phyloP scores from a whole-genome alignment of 768 basidiomycete genomes.

The Lactifluus rugatus region DNA sequence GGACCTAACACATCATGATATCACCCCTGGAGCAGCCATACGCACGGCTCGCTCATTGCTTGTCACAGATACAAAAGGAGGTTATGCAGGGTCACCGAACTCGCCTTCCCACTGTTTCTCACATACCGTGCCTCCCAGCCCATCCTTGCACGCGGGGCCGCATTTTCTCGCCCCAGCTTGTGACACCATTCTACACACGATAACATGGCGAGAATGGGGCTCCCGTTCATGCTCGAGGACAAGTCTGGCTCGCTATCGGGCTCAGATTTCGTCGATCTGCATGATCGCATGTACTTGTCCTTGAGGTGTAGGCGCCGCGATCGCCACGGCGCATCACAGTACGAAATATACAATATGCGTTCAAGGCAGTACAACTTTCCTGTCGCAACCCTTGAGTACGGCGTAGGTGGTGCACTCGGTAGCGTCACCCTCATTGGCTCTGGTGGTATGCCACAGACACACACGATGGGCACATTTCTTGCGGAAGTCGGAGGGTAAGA shows the following conservation, averaged over 20 bases:
- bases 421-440: background rate
- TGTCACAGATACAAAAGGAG: conserved; percentile 8
- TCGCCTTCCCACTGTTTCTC: background rate
- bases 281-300: conserved; percentile 46
- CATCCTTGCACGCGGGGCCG: background rate
- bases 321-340: conserved; percentile 32
- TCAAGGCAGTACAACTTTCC: conserved; percentile 27
- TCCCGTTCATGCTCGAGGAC: conserved; percentile 60
- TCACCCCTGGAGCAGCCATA: background rate
- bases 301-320: conserved; percentile 41
- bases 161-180: background rate
- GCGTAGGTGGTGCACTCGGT: conserved; percentile 20
- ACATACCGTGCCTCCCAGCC: too few relatives aligned
- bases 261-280: conserved; percentile 52
- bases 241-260: conserved; percentile 42
- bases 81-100: background rate
- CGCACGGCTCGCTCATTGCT: background rate
- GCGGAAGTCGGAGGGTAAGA: conserved; percentile 24
- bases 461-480: conserved; percentile 48
- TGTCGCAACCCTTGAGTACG: conserved; percentile 42
- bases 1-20: background rate
- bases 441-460: background rate
- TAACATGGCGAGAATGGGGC: conserved; percentile 39
- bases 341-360: conserved; percentile 37
- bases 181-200: conserved; percentile 7